A percentile compares a stretch with the other conserved stretches of the same genome.
Evolutionary conservation across 2,329 filamentous ascomycete genomes (phyloP).

Genomic region (Rhinocladiella mackenziei): DNA sequence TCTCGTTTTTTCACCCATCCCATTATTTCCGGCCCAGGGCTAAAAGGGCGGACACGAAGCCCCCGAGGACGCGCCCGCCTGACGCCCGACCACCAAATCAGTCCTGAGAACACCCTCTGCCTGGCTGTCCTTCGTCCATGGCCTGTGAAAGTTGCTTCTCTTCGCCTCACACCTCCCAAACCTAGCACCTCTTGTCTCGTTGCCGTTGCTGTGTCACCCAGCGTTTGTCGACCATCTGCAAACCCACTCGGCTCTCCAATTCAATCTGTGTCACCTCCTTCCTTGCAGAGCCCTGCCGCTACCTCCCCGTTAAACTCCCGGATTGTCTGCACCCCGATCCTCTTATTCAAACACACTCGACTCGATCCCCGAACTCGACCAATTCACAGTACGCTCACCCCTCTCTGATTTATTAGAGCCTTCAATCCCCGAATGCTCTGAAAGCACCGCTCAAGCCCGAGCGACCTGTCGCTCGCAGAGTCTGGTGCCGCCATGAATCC

Average conservation of each 20-base stretch:
- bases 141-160: neutral
- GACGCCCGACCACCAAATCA: no score
- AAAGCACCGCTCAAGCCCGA: conserved; percentile 3
- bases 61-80: no score
- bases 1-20: no score
- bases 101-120: no score
- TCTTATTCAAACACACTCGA: neutral
- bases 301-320: no score
- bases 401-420: neutral
- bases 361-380: no score
- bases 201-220: neutral
- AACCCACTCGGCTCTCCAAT: neutral
- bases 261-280: neutral
- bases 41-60: no score
- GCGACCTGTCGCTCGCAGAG: conserved; percentile 13
- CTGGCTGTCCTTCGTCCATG: no score
- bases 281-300: neutral
- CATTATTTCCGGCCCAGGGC: no score
- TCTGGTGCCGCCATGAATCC: conserved; percentile 25
- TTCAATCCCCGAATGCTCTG: conserved; percentile 13
- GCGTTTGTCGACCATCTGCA: neutral
- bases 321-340: no score
- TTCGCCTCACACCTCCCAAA: neutral
- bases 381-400: no score
- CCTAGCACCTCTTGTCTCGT: no score